These are phyloP conservation scores for Solanum bulbocastanum DNA, from an alignment of 257 asterid species.

Conservation along the genomic window DNA sequence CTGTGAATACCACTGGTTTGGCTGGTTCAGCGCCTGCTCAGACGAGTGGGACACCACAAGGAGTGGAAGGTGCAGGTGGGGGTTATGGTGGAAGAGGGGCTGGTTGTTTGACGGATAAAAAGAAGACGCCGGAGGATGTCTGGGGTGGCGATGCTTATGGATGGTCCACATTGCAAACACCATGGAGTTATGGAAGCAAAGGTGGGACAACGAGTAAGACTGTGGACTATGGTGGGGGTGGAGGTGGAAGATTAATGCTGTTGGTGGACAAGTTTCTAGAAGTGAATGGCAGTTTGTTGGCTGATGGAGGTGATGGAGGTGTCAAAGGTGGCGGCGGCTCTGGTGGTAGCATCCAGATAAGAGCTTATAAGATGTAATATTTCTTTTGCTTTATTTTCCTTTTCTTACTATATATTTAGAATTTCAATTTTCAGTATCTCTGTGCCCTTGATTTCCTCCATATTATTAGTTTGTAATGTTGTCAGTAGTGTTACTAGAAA, in stretches of 20 bases:
- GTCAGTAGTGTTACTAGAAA: not conserved
- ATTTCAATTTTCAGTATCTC: not conserved
- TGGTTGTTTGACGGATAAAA: conserved; percentile 55
- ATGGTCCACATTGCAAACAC: conserved; percentile 66
- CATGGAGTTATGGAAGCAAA: conserved; percentile 84
- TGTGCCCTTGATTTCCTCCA: not conserved
- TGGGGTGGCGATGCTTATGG: conserved; percentile 99
- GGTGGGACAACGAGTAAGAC: conserved; percentile 83
- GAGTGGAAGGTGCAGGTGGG: conserved; percentile 92
- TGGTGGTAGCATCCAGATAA: conserved; percentile 89
- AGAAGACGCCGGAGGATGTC: conserved; percentile 78
- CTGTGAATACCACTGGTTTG: conserved; percentile 70
- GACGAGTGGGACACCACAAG: conserved; percentile 96
- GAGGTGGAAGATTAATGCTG: conserved; percentile 79
- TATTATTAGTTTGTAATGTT: not conserved
- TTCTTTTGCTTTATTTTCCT: conserved; percentile 10
- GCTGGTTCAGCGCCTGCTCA: conserved; percentile 84
- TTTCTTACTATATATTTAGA: not conserved
- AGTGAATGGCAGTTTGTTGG: conserved; percentile 79
- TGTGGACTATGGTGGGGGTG: conserved; percentile 94
- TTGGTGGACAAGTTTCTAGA: conserved; percentile 43
- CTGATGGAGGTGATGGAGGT: conserved; percentile 91
- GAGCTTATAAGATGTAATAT: conserved; percentile 65
- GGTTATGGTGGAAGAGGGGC: conserved; percentile 99
- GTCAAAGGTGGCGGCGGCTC: conserved; percentile 95